Base-by-base conservation (phyloP, 1,284 basidiomycete genomes). In the Somion occarium region DNA sequence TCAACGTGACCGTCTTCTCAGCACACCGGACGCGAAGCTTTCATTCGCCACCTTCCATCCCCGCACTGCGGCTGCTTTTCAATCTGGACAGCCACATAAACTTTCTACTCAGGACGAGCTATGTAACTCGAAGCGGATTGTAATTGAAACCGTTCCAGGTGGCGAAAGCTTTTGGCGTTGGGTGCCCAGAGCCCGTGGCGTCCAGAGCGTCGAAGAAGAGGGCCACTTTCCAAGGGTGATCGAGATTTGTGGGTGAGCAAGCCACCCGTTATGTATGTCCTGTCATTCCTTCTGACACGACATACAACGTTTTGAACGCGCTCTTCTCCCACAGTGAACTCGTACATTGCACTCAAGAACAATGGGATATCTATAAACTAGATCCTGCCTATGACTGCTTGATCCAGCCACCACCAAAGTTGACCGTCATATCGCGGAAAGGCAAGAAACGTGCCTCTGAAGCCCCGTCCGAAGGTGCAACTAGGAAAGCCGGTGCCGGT, bases 351-450 rank as follows among this genome's bases (percentile, higher is more conserved):
- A 77, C 78, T 25, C 82, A 85, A 61, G 85, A 89, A 38, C 85
- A 89, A 63, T 90, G 88, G 88, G 88, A 90, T 54, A 81, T 89
- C 34, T 84, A 89, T 69, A 90, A 89, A 63, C 74, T 90, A 12
- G 88, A 90, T 59, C 79, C 82, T 1, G 64, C 66, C 18, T 90
- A 88, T 58, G 74, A 79, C 25, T 90, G 88, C 59, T 66, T 69
- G 52, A 79, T 88, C 4, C 75, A 69, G 5, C 61, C 64, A 20
- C 64, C 67, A 38, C 78, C 80, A 5, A 65, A 71, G 7, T 64
- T 74, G 1, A 55, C 64, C 5, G 55, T 58, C 5, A 65, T 71
- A 37, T 57, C 56, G 11, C 61, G 54, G 46, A 63, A 56, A 42
- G 46, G 20, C 20, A 55, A 54, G 20, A 42, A 43, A 7, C 27